Evolutionary conservation across 441 rosid genomes (phyloP).

Genomic region (Gossypium gossypioides): DNA sequence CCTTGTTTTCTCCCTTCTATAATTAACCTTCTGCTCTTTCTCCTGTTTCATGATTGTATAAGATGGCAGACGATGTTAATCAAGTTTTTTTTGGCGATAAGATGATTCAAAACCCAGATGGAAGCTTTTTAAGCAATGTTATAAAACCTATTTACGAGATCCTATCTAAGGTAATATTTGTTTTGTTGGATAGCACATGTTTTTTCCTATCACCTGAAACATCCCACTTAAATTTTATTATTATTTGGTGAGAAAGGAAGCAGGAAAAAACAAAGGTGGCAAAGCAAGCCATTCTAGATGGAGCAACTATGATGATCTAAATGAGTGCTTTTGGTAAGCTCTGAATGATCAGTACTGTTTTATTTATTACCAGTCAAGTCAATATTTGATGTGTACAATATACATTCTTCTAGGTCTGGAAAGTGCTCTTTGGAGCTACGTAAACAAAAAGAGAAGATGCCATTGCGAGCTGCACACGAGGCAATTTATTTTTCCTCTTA

Average conservation of each 20-base stretch:
- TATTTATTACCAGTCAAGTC: not conserved
- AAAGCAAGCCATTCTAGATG: slow-evolving; percentile 88
- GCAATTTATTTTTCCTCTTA: slow-evolving; percentile 20
- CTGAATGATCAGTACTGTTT: not conserved
- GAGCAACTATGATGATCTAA: slow-evolving; percentile 97
- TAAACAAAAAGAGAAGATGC: slow-evolving; percentile 14
- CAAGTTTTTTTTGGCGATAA: slow-evolving; percentile 49
- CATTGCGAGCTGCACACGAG: slow-evolving; percentile 20
- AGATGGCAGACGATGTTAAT: slow-evolving; percentile 77
- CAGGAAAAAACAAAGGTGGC: slow-evolving; percentile 60
- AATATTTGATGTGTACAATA: slow-evolving; percentile 1
- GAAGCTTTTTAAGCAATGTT: slow-evolving; percentile 69
- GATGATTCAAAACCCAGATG: slow-evolving; percentile 41
- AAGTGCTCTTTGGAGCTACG: slow-evolving; percentile 72
- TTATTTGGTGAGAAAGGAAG: slow-evolving; percentile 54
- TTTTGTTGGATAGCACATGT: slow-evolving; percentile 5
- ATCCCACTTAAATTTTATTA: slow-evolving; percentile 10
- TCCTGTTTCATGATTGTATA: slow-evolving; percentile 17
- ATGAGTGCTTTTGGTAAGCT: slow-evolving; percentile 92
- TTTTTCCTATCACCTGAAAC: slow-evolving; percentile 3
- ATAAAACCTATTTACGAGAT: slow-evolving; percentile 73
- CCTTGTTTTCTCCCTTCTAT: not conserved
- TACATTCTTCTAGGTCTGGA: slow-evolving; percentile 48
- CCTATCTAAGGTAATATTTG: slow-evolving; percentile 54
- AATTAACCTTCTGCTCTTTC: not conserved